phyloP scores from a whole-genome alignment of 352 stramenopile genomes.

The Phytophthora cryptogea region DNA sequence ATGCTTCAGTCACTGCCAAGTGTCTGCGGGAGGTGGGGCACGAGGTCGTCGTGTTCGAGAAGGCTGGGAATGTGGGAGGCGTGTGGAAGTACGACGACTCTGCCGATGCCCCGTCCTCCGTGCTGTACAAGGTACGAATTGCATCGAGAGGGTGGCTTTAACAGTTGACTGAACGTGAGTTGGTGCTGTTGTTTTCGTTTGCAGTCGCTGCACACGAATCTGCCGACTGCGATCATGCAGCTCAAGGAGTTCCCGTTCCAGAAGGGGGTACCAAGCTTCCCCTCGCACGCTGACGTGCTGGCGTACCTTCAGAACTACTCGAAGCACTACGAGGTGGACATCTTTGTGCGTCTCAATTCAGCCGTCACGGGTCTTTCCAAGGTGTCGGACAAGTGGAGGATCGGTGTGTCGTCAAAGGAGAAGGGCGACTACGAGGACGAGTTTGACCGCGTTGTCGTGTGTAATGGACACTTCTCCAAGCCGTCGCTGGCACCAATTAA shows the following conservation, averaged over 20 bases:
- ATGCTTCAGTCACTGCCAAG: constrained; percentile 66
- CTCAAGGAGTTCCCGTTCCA: constrained; percentile 71
- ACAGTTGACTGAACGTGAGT: not conserved
- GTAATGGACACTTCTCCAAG: constrained; percentile 79
- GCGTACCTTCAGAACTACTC: constrained; percentile 76
- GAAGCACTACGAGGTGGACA: constrained; percentile 52
- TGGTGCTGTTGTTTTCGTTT: not conserved
- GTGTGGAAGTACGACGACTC: constrained; percentile 81
- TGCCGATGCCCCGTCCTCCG: constrained; percentile 42
- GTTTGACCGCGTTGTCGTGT: constrained; percentile 78
- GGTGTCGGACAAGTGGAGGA: constrained; percentile 35
- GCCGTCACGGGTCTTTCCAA: constrained; percentile 59
- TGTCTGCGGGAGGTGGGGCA: constrained; percentile 68
- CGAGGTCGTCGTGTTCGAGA: constrained; percentile 77
- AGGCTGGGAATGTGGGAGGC: constrained; percentile 57
- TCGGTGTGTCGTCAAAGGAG: constrained; percentile 42
- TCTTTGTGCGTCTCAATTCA: constrained; percentile 54
- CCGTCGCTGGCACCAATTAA: constrained; percentile 52
- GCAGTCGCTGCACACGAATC: constrained; percentile 80
- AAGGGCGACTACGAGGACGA: constrained; percentile 59
- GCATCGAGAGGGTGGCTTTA: not conserved
- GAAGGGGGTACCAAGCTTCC: constrained; percentile 54
- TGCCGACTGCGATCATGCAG: constrained; percentile 84
- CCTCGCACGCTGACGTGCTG: constrained; percentile 65
- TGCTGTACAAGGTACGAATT: constrained; percentile 66